Percentiles rank a stretch among this genome's conserved stretches.
phyloP scores from a whole-genome alignment of 805 yeast species.

The Komagataella mondaviorum region DNA sequence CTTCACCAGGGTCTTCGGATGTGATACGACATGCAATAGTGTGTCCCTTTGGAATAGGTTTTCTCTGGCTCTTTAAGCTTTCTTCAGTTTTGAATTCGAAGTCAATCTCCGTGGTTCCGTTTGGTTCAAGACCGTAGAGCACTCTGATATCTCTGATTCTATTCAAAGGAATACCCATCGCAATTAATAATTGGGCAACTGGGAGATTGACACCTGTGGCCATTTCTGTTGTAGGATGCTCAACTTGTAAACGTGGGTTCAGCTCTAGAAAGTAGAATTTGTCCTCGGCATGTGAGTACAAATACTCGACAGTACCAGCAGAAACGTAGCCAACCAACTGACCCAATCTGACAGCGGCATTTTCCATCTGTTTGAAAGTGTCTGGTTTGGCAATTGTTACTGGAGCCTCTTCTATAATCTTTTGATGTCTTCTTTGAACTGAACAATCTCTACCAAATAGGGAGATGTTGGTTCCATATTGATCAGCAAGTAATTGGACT shows the following conservation, averaged over 20 bases:
- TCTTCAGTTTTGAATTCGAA: constrained; percentile 71
- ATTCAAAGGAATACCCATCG: constrained; percentile 98
- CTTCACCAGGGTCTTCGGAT: constrained; percentile 98
- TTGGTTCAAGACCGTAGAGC: constrained; percentile 93
- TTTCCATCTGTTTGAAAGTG: constrained; percentile 86
- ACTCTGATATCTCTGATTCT: constrained; percentile 87
- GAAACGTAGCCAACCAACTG: constrained; percentile 94
- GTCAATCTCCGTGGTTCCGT: constrained; percentile 79
- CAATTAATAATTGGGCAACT: constrained; percentile 96
- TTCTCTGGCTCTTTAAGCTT: constrained; percentile 69
- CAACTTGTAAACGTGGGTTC: constrained; percentile 98
- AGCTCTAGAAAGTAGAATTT: constrained; percentile 93
- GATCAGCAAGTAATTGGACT: constrained; percentile 95
- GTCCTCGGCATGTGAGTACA: constrained; percentile 87
- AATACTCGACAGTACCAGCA: constrained; percentile 98
- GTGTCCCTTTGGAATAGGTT: constrained; percentile 95
- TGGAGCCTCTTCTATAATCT: constrained; percentile 98
- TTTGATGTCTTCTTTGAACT: constrained; percentile 98
- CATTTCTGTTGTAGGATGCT: constrained; percentile 99
- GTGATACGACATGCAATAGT: constrained; percentile 99
- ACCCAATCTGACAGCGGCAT: constrained; percentile 96
- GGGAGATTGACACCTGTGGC: constrained; percentile 97
- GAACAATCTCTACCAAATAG: constrained; percentile 98
- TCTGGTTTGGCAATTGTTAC: constrained; percentile 84
- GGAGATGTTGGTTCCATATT: constrained; percentile 95